Evolutionary conservation across 768 basidiomycete species (phyloP).

Genomic region (Tricholoma sp.): DNA sequence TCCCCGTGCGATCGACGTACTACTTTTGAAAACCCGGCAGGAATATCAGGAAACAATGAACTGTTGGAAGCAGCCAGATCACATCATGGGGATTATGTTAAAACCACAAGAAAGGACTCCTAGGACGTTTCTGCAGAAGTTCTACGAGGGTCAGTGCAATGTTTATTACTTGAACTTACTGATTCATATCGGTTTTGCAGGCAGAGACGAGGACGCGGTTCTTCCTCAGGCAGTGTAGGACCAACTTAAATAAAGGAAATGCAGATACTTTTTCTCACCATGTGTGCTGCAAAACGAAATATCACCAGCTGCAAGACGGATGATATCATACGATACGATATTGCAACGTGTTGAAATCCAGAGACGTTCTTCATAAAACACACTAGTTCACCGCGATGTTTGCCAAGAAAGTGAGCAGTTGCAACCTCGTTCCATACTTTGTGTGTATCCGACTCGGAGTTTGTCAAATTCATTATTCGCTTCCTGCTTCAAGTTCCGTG

Average conservation of each 20-base stretch:
- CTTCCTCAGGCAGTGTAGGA: slow-evolving; percentile 53
- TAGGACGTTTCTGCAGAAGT: slow-evolving; percentile 76
- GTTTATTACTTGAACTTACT: neutral
- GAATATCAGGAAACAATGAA: slow-evolving; percentile 96
- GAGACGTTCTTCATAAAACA: too few relatives aligned
- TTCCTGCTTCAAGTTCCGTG: too few relatives aligned
- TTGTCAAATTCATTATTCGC: too few relatives aligned
- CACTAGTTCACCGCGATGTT: too few relatives aligned
- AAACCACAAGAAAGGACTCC: slow-evolving; percentile 37
- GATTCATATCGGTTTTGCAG: slow-evolving; percentile 28
- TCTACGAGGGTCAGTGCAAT: slow-evolving; percentile 65
- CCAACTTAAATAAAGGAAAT: neutral
- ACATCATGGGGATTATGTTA: slow-evolving; percentile 69
- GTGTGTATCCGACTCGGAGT: too few relatives aligned
- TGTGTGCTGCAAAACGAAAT: neutral
- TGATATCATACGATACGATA: too few relatives aligned
- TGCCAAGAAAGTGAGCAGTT: too few relatives aligned
- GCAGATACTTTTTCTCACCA: neutral
- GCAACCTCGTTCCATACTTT: too few relatives aligned
- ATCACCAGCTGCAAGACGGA: neutral
- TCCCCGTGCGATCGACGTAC: slow-evolving; percentile 75
- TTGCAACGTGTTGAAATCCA: too few relatives aligned
- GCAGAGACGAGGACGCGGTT: slow-evolving; percentile 70
- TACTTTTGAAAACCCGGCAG: slow-evolving; percentile 77
- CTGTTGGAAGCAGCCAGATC: slow-evolving; percentile 86